Evolutionary conservation across 2,329 filamentous ascomycete species (phyloP).

Genomic region (Cercospora brassicicola): DNA sequence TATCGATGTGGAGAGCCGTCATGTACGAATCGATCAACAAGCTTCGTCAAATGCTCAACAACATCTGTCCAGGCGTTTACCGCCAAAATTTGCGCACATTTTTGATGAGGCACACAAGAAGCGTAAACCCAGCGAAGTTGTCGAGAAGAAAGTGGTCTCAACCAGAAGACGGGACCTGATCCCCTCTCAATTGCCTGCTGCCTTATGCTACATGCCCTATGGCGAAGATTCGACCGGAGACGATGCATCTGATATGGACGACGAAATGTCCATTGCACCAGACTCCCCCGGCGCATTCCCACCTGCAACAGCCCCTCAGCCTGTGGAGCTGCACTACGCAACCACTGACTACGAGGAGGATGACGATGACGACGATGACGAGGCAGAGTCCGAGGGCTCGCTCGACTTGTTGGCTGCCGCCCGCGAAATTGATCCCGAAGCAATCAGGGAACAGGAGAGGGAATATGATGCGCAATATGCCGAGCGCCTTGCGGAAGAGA

Average conservation of each 20-base stretch:
- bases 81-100: constrained; percentile 39
- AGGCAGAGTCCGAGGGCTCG: constrained; percentile 41
- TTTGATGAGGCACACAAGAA: constrained; percentile 25
- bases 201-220: constrained; percentile 45
- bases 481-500: constrained; percentile 51
- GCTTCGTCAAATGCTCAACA: constrained; percentile 12
- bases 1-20: constrained; percentile 51
- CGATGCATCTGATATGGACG: constrained; percentile 41
- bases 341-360: constrained; percentile 33
- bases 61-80: constrained; percentile 29
- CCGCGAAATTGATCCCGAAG: constrained; percentile 45
- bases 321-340: constrained; percentile 34
- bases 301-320: constrained; percentile 38
- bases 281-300: constrained; percentile 27
- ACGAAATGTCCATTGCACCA: constrained; percentile 29
- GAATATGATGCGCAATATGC: constrained; percentile 51
- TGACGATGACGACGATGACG: constrained; percentile 38
- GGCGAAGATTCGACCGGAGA: constrained; percentile 42
- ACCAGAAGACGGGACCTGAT: constrained; percentile 64
- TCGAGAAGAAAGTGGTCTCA: constrained; percentile 68
- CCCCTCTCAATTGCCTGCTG: constrained; percentile 47
- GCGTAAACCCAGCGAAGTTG: constrained; percentile 37
- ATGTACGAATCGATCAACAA: constrained; percentile 27
- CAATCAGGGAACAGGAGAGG: constrained; percentile 44
- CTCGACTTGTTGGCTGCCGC: constrained; percentile 51